Base-by-base conservation (phyloP, 352 stramenopile species). In the Phytophthora tubulina region DNA sequence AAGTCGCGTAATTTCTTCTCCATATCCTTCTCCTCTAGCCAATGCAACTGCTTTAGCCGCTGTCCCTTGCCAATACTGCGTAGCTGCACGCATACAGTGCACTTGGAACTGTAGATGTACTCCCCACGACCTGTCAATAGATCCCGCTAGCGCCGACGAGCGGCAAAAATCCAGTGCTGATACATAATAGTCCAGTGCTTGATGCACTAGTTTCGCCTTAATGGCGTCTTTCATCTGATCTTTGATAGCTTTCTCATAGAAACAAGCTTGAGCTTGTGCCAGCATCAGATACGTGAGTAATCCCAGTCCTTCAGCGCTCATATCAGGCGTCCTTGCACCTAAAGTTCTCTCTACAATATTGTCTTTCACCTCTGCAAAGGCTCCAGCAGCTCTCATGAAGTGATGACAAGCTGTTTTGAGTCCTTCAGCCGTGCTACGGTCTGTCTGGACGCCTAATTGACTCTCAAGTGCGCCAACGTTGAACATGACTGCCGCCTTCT, bases 171-270 rank as follows among this genome's bases (percentile, higher is more conserved):
- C 85, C 13, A 93, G 55, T 13, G 88, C 84, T 21, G 73, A 75
- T 9, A 68, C 45, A 71, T 94, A 94, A 32, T 84, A 88, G 42
- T 90, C 85, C 53, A 89, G 80, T 35, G 86, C 85, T 67, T 96
- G 87, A 55, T 89, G 80, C 61, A 91, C 89, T 17, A 96, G 75
- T 61, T 95, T 96, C 21, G 89, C 80, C 76, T 95, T 93, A 62
- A 97, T 86, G 10, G 67, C 80, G 63, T 94, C 80, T 48, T 93
- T 94, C 81, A 93, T 91, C 56, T 88, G 76, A 72, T 98, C 92
- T 54, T 94, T 95, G 33, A 97, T 92, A 17, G 91, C 85, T 68
- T 98, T 98, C 67, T 97, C 90, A 69, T 97, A 98, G 59, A 97
- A 97, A 57, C 91, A 97, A n/a, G 90, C 90, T 63, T 96, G 89